Percentiles rank a stretch among this genome's conserved stretches.
Conservation (phyloP, 306 rosid species). For the Corylus heterophylla region DNA sequence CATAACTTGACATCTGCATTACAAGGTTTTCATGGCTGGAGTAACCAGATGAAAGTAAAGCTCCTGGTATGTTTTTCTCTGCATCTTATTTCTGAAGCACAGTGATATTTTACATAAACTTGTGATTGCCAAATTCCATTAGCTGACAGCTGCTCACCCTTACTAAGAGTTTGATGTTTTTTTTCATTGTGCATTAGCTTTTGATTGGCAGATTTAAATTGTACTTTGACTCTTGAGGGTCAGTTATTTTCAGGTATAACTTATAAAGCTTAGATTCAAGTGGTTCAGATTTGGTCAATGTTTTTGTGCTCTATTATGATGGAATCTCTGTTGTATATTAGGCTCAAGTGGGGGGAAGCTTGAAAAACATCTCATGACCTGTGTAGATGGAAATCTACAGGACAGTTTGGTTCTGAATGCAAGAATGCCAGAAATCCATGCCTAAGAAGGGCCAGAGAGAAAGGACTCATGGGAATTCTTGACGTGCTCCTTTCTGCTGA, state of each 20-base stretch:
- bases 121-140: background rate
- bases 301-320: background rate
- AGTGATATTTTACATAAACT: background rate
- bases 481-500: background rate
- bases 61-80: background rate
- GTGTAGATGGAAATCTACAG: background rate
- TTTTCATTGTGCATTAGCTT: background rate
- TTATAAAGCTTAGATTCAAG: background rate
- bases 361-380: background rate
- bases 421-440: background rate
- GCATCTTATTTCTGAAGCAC: background rate
- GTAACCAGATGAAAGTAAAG: background rate
- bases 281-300: background rate
- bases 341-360: background rate
- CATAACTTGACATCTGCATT: background rate
- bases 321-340: background rate
- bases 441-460: background rate
- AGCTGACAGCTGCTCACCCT: background rate
- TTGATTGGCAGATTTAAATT: background rate
- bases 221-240: background rate
- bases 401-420: background rate
- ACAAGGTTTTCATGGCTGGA: background rate
- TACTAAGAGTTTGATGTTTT: too few species aligned
- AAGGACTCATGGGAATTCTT: background rate
- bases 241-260: background rate